These are phyloP conservation scores for Salix udensis DNA, from an alignment of 345 rosid genomes.

Conservation along the genomic window DNA sequence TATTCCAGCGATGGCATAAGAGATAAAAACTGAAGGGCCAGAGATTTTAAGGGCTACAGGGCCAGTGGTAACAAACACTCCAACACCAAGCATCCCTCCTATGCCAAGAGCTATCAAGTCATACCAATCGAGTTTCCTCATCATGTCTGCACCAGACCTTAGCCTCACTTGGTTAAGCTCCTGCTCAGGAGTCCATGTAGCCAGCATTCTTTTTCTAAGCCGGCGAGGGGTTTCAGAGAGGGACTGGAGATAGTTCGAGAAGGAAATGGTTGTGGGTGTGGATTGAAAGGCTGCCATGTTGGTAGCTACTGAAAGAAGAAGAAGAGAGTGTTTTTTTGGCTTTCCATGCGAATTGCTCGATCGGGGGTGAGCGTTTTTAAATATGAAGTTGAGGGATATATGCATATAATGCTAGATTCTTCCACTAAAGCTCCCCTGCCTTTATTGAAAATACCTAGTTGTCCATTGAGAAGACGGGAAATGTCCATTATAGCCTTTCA, in stretches of 20 bases:
- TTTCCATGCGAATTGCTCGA: conserved; percentile 26
- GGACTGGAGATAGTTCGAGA: conserved; percentile 49
- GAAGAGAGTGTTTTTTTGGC: conserved; percentile 12
- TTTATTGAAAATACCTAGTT: conserved; percentile 24
- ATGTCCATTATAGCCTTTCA: conserved; percentile 13
- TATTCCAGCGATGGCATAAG: conserved; percentile 72
- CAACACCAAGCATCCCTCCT: conserved; percentile 94
- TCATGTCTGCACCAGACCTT: conserved; percentile 97
- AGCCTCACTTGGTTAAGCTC: conserved; percentile 79
- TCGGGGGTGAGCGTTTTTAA: conserved; percentile 28
- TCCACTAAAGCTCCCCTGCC: conserved; percentile 22
- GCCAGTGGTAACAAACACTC: conserved; percentile 88
- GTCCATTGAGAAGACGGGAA: conserved; percentile 3
- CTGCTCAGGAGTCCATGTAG: conserved; percentile 88
- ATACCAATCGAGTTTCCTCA: conserved; percentile 75
- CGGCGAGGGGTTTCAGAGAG: conserved; percentile 79
- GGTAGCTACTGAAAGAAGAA: conserved; percentile 16
- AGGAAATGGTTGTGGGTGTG: conserved; percentile 22
- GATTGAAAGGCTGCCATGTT: conserved; percentile 31
- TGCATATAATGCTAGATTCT: conserved; percentile 21
- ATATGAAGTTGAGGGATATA: conserved; percentile 26
- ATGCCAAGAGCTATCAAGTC: conserved; percentile 88
- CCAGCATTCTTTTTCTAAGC: conserved; percentile 81
- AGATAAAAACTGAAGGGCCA: conserved; percentile 83
- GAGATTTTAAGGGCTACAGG: conserved; percentile 53